These are phyloP conservation scores for Pichia ethanolica DNA, from an alignment of 805 yeast species.

Conservation along the genomic window DNA sequence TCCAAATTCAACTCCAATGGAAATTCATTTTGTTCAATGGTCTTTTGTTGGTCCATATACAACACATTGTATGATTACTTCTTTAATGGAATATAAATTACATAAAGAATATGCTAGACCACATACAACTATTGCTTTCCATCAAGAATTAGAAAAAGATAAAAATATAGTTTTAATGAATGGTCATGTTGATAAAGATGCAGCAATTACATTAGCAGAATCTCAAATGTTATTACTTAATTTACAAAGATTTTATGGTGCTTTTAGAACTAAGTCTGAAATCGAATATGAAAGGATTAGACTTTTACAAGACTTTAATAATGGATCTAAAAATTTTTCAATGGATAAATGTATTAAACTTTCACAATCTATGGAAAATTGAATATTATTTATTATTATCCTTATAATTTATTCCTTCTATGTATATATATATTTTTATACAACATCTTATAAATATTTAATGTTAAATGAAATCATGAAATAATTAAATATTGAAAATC, in stretches of 20 bases:
- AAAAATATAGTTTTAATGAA: constrained; percentile 75
- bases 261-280: constrained; percentile 40
- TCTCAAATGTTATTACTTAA: constrained; percentile 71
- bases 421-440: not conserved
- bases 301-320: constrained; percentile 60
- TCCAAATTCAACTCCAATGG: constrained; percentile 34
- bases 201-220: constrained; percentile 59
- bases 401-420: not conserved
- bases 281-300: constrained; percentile 41
- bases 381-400: not conserved
- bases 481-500: too few relatives aligned
- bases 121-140: constrained; percentile 85
- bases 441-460: too few relatives aligned
- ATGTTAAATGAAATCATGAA: too few relatives aligned
- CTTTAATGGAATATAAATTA: constrained; percentile 84
- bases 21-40: constrained; percentile 94
- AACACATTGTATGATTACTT: constrained; percentile 82
- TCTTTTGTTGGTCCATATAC: constrained; percentile 76
- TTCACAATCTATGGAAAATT: constrained; percentile 61
- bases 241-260: constrained; percentile 80
- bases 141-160: constrained; percentile 58
- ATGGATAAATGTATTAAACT: constrained; percentile 63
- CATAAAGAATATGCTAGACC: constrained; percentile 92
- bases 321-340: constrained; percentile 58
- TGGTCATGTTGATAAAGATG: constrained; percentile 70